Evolutionary conservation across 2,329 filamentous ascomycete genomes (phyloP).

Genomic region (Ophiognomonia clavigignenti-juglandacearum): DNA sequence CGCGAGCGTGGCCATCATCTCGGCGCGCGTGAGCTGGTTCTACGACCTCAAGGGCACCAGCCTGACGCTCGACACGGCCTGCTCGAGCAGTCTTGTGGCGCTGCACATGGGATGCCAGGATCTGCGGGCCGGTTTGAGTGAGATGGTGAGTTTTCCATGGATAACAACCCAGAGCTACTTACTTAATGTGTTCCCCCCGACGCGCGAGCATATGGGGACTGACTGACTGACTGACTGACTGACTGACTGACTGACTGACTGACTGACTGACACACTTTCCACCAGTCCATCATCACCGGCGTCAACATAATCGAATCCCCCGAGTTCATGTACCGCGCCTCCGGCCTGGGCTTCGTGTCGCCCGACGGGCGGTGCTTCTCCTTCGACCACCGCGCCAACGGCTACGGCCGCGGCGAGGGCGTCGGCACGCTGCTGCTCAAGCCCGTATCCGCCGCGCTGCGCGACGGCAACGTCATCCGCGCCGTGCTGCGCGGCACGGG

Average conservation of each 20-base stretch:
- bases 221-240: no score
- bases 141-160: conserved; percentile 4
- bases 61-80: conserved; percentile 42
- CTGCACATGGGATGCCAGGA: conserved; percentile 13
- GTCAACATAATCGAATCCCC: conserved; percentile 12
- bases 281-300: conserved; percentile 13
- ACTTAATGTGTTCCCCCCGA: no score
- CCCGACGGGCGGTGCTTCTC: conserved; percentile 11
- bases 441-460: conserved; percentile 2
- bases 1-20: conserved; percentile 28
- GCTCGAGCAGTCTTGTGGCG: conserved; percentile 36
- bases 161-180: no score
- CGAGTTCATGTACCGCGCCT: conserved; percentile 23
- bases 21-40: conserved; percentile 37
- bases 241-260: no score
- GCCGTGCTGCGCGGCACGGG: conserved; percentile 22
- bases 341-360: conserved; percentile 9
- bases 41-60: conserved; percentile 36
- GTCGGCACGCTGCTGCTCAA: conserved; percentile 9
- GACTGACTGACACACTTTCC: neutral
- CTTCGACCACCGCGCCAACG: conserved; percentile 11
- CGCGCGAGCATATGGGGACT: no score
- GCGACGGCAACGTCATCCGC: conserved; percentile 11
- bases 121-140: conserved; percentile 9
- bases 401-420: conserved; percentile 11